Base-by-base conservation (phyloP, 2,329 filamentous ascomycete genomes). In the Alternaria sp. region DNA sequence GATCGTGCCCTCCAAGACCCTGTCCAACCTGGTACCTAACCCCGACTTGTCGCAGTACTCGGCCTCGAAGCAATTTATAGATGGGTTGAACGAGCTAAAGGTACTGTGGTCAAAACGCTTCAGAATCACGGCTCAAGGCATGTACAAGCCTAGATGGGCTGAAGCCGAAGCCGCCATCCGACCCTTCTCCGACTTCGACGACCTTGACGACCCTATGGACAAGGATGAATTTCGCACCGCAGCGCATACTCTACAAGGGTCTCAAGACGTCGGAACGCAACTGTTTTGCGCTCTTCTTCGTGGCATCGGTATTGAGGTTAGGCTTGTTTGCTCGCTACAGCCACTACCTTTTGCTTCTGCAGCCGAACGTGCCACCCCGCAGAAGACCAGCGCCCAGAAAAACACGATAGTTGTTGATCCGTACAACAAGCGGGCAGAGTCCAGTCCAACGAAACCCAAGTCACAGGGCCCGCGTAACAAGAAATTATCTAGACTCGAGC, bases 271-370 rank as follows among this genome's bases (percentile, higher is more conserved):
- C 10, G 96, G 94, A 1, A 92, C 93, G 2, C 94, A 98, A 77
- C 79, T 99, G 0, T 97, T 96, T 73, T 98, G 96, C 77, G 91
- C 94, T 3, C 80, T 98, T 30, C 84, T 99, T 5, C 89, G 96
- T 17, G 88, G 89, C n/a, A 88, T 87, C n/a, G 93, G 93, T 3
- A 88, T 98, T 7, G 89, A 93, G 66, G 86, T 92, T 6, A 87
- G 96, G 12, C 84, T 99, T 5, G 91, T 98, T 0, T 97, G 93
- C 78, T 99, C 96, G 5, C 82, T 99, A 4, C 96, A 99, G 69
- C 88, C 90, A 2, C 83, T 99, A 1, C 86, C 91, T 0, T 94
- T 94, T 69, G 83, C 85, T 3, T 85, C 77, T 30, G 70, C 73
- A 44, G 75, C 73, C 5, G 77, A 79, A 55, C 70, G 73, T 9